A percentile compares a stretch with the other conserved stretches of the same genome.
phyloP scores from a whole-genome alignment of 768 basidiomycete species.

The Panus rudis region DNA sequence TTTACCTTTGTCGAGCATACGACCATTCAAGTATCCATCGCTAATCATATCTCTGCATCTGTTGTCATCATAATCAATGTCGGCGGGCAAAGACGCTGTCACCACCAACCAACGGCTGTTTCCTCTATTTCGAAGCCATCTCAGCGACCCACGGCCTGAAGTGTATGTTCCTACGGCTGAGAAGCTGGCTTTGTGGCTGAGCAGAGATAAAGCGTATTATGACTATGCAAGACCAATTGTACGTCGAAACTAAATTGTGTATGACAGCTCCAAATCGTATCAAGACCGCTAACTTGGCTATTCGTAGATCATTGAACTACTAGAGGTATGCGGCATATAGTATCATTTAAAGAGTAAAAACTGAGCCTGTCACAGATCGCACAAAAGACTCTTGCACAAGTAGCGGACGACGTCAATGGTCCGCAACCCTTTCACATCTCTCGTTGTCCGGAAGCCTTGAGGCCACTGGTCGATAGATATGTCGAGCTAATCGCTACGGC shows the following conservation, averaged over 20 bases:
- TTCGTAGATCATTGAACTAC: constrained; percentile 13
- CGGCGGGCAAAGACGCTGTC: too few relatives aligned
- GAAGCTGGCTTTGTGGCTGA: constrained; percentile 15
- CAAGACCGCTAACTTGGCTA: not conserved
- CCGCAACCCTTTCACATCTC: constrained; percentile 11
- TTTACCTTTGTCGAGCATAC: too few relatives aligned
- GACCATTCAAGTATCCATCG: too few relatives aligned
- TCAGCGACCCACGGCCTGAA: constrained; percentile 5
- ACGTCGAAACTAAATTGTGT: constrained; percentile 1
- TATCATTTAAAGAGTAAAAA: not conserved
- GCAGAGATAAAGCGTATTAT: constrained; percentile 19
- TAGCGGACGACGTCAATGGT: not conserved
- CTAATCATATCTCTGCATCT: too few relatives aligned
- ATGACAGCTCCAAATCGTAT: not conserved
- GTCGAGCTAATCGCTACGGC: constrained; percentile 11
- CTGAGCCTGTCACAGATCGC: constrained; percentile 11
- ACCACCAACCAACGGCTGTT: constrained; percentile 19
- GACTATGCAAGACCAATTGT: constrained; percentile 15
- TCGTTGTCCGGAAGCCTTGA: constrained; percentile 1
- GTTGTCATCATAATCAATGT: too few relatives aligned
- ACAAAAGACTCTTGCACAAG: constrained; percentile 9
- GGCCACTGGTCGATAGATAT: constrained; percentile 12
- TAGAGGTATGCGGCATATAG: constrained; percentile 11
- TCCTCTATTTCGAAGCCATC: constrained; percentile 10
- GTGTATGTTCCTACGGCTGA: constrained; percentile 10